Conservation (phyloP, 768 basidiomycete genomes). For the Tricholoma sp. region DNA sequence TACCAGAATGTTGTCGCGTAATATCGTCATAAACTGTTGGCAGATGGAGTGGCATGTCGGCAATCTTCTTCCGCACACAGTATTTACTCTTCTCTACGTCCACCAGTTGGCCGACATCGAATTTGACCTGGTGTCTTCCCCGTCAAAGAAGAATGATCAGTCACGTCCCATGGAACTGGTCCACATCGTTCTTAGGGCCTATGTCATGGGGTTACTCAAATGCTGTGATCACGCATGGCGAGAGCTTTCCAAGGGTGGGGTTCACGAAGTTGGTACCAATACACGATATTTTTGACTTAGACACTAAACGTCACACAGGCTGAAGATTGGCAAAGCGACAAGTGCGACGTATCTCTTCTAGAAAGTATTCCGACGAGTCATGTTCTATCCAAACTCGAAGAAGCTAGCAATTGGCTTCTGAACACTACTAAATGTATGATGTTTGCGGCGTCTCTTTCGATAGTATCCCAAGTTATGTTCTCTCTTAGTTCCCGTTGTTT, state of each 20-base stretch:
- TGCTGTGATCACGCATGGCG: constrained; percentile 80
- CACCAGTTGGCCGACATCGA: constrained; percentile 61
- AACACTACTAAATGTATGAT: constrained; percentile 36
- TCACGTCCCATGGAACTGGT: constrained; percentile 57
- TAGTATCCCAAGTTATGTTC: neutral
- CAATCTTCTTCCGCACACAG: constrained; percentile 79
- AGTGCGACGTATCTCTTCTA: constrained; percentile 72
- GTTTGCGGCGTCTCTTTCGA: neutral
- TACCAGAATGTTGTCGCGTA: neutral
- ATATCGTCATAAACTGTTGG: constrained; percentile 6
- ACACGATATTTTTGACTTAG: neutral
- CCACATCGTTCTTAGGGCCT: constrained; percentile 63
- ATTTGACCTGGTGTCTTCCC: constrained; percentile 40
- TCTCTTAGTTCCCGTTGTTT: constrained; percentile 36
- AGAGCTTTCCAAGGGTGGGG: constrained; percentile 69
- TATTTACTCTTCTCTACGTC: constrained; percentile 74
- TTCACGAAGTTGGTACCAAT: constrained; percentile 65
- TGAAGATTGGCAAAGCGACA: constrained; percentile 90
- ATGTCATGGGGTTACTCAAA: constrained; percentile 67
- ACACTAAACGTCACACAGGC: constrained; percentile 34
- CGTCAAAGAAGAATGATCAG: constrained; percentile 27
- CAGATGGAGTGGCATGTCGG: constrained; percentile 90
- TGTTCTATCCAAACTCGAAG: constrained; percentile 51
- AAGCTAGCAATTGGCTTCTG: constrained; percentile 58
- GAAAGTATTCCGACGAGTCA: constrained; percentile 56